These are phyloP conservation scores for Talaromyces sp. DNA, from an alignment of 2,329 filamentous ascomycete species.

Conservation along the genomic window DNA sequence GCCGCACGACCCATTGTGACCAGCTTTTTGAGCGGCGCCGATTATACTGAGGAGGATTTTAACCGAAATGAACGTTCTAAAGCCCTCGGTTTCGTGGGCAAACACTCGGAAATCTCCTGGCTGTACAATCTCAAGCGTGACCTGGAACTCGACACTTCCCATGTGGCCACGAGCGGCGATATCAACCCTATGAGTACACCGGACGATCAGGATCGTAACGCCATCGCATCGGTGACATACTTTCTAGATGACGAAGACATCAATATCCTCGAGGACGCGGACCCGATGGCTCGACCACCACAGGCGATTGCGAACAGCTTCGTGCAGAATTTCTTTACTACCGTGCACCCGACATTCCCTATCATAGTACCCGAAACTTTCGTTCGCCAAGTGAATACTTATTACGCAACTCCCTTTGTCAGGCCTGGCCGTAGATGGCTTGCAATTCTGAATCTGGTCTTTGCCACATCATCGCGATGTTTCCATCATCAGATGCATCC, in stretches of 20 bases:
- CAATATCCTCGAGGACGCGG: conserved; percentile 32
- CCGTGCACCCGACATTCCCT: conserved; percentile 42
- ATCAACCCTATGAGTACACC: conserved; percentile 4
- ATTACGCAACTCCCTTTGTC: conserved; percentile 30
- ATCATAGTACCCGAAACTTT: conserved; percentile 42
- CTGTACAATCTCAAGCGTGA: conserved; percentile 39
- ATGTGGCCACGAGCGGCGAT: background rate
- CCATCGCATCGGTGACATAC: conserved; percentile 35
- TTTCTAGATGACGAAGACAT: conserved; percentile 41
- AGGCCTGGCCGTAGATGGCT: conserved; percentile 40
- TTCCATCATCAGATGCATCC: conserved; percentile 29
- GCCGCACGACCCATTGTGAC: conserved; percentile 24
- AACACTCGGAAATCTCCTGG: conserved; percentile 45
- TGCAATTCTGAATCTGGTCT: conserved; percentile 43
- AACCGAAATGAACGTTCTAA: conserved; percentile 38
- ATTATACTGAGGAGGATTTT: conserved; percentile 44
- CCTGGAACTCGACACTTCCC: conserved; percentile 28
- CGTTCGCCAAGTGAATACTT: conserved; percentile 36
- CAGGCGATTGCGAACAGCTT: conserved; percentile 38
- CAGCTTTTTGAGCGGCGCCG: conserved; percentile 34
- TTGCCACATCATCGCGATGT: conserved; percentile 42
- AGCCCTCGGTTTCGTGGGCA: conserved; percentile 43
- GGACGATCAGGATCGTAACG: conserved; percentile 26
- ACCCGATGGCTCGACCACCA: conserved; percentile 36
- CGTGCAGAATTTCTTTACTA: conserved; percentile 38